These are phyloP conservation scores for Leptodermis oblonga DNA, from an alignment of 257 asterid species.

Conservation along the genomic window DNA sequence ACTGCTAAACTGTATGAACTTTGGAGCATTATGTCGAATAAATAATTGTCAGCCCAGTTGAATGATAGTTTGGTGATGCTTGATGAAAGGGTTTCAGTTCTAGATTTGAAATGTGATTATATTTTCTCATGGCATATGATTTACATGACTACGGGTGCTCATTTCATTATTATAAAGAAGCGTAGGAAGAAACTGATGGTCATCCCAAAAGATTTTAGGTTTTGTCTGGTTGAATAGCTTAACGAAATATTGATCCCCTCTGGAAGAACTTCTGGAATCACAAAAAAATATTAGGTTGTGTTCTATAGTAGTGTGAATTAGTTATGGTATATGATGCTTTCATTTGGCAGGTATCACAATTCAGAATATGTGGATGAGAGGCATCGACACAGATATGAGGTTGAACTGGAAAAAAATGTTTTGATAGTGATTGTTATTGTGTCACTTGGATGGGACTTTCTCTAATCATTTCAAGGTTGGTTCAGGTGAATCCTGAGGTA, in stretches of 20 bases:
- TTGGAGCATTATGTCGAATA: constrained; percentile 1
- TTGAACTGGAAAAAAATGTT: constrained; percentile 22
- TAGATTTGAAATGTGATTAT: neutral
- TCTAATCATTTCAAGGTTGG: constrained; percentile 13
- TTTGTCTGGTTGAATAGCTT: neutral
- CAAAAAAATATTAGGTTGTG: neutral
- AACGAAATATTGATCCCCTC: neutral
- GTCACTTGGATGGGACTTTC: constrained; percentile 14
- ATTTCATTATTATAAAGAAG: neutral
- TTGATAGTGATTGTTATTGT: constrained; percentile 10
- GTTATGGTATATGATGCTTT: constrained; percentile 10
- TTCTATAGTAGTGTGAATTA: neutral
- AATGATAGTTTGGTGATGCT: constrained; percentile 1
- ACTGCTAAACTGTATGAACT: constrained; percentile 78
- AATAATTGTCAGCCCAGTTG: neutral
- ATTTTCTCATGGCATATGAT: neutral
- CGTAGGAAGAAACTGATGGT: neutral
- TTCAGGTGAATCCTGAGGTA: constrained; percentile 87
- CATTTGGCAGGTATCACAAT: constrained; percentile 53
- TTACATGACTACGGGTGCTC: neutral
- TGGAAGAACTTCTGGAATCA: neutral
- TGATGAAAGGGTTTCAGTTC: neutral
- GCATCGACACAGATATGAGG: constrained; percentile 97
- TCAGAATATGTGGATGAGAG: constrained; percentile 75
- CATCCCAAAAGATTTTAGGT: neutral